Conservation (phyloP, 495 filamentous ascomycete species). For the Cudoniella acicularis region DNA sequence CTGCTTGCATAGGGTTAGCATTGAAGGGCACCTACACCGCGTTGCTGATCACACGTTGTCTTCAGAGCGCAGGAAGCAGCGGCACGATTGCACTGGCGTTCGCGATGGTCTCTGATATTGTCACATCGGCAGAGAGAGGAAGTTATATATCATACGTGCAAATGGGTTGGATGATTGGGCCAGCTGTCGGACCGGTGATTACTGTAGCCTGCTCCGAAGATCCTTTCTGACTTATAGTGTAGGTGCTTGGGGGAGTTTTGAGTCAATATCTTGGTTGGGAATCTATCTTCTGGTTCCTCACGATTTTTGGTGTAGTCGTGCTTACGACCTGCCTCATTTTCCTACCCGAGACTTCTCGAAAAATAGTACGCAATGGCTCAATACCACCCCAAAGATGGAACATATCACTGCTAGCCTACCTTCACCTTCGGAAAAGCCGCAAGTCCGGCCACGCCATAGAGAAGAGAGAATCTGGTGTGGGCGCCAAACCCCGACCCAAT, state of each 20-base stretch:
- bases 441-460: not conserved
- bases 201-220: too few relatives aligned
- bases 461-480: not conserved
- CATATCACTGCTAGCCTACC: not conserved
- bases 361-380: constrained; percentile 63
- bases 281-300: constrained; percentile 65
- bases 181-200: constrained; percentile 55
- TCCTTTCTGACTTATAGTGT: too few relatives aligned
- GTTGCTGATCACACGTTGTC: constrained; percentile 45
- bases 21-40: constrained; percentile 45
- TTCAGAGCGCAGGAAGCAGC: constrained; percentile 51
- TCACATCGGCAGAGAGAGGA: constrained; percentile 46
- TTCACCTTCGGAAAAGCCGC: not conserved
- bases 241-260: constrained; percentile 57
- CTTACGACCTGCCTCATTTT: constrained; percentile 3
- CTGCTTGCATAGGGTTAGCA: constrained; percentile 49
- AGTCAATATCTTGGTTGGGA: constrained; percentile 59
- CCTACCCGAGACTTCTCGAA: constrained; percentile 32
- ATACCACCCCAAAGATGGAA: constrained; percentile 33
- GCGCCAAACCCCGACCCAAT: constrained; percentile 39
- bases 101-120: constrained; percentile 47
- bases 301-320: constrained; percentile 28
- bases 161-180: constrained; percentile 46
- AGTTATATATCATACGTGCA: constrained; percentile 35
- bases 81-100: constrained; percentile 44